phyloP scores from a whole-genome alignment of 192 early-diverging fungal genomes.

The Coemansia sp. region DNA sequence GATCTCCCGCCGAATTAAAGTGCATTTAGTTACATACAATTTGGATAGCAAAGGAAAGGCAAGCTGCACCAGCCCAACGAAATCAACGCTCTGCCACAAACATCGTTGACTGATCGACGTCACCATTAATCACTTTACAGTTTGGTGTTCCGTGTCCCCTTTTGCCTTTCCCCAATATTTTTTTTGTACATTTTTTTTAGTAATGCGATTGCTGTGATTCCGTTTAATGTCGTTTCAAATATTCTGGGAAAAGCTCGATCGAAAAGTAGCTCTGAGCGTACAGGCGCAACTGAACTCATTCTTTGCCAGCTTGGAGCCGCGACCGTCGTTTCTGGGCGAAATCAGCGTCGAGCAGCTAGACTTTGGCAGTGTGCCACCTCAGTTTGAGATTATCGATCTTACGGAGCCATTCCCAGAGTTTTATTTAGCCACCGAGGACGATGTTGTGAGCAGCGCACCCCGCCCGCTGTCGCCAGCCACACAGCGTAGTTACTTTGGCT shows the following conservation, averaged over 20 bases:
- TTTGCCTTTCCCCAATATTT: neutral
- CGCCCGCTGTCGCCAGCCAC: slow-evolving; percentile 33
- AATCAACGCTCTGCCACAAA: neutral
- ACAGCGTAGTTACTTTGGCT: slow-evolving; percentile 21
- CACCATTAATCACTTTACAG: neutral
- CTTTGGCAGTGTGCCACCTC: slow-evolving; percentile 71
- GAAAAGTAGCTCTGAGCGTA: slow-evolving; percentile 62
- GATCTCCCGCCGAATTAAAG: slow-evolving; percentile 1
- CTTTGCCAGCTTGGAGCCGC: slow-evolving; percentile 62
- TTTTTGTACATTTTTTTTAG: neutral
- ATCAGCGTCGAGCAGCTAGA: slow-evolving; percentile 67
- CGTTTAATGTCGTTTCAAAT: slow-evolving; percentile 69
- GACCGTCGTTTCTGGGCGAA: slow-evolving; percentile 72
- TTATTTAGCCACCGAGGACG: slow-evolving; percentile 65
- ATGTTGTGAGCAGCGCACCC: neutral
- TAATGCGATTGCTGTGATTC: neutral
- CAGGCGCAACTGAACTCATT: slow-evolving; percentile 68
- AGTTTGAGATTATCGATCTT: slow-evolving; percentile 70
- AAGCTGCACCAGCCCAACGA: neutral
- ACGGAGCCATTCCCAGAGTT: slow-evolving; percentile 79
- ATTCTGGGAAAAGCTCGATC: slow-evolving; percentile 71
- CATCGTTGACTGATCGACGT: neutral
- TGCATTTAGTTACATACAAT: neutral
- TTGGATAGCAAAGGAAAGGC: neutral
- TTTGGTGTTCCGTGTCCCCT: neutral